phyloP scores from a whole-genome alignment of 2,329 filamentous ascomycete species.

The Dactylellina cionopaga region DNA sequence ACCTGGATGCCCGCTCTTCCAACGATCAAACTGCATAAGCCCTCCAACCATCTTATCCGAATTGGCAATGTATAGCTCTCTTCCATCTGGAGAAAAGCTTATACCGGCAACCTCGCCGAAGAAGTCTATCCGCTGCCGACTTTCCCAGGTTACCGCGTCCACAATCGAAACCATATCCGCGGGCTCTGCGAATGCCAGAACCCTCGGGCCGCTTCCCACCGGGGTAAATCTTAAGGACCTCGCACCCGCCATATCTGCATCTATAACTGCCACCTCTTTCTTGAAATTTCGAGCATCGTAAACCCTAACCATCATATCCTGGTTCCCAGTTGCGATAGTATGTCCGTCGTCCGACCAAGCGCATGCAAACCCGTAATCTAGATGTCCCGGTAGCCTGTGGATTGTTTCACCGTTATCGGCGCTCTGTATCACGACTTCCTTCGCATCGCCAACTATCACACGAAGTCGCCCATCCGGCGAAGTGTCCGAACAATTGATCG shows the following conservation, averaged over 20 bases:
- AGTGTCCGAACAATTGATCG: constrained; percentile 77
- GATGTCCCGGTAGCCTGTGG: constrained; percentile 71
- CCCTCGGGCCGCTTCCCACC: constrained; percentile 71
- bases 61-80: constrained; percentile 75
- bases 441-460: constrained; percentile 76
- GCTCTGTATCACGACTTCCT: constrained; percentile 73
- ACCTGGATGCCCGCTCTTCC: constrained; percentile 37
- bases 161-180: constrained; percentile 78
- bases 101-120: constrained; percentile 80
- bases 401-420: constrained; percentile 71
- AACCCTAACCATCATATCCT: constrained; percentile 77
- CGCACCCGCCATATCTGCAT: constrained; percentile 74
- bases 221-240: constrained; percentile 78
- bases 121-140: constrained; percentile 76
- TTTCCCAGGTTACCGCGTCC: constrained; percentile 70
- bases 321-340: constrained; percentile 79
- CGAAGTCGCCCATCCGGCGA: constrained; percentile 77
- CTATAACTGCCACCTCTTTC: constrained; percentile 68
- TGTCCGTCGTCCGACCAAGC: constrained; percentile 82
- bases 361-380: constrained; percentile 78
- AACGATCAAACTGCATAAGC: constrained; percentile 70
- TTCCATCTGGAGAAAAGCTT: constrained; percentile 73
- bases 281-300: constrained; percentile 80
- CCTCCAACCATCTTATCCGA: constrained; percentile 74
- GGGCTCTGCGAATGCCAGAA: constrained; percentile 78